Evolutionary conservation across 805 yeast species (phyloP).

Genomic region (Wickerhamia fluorescens): DNA sequence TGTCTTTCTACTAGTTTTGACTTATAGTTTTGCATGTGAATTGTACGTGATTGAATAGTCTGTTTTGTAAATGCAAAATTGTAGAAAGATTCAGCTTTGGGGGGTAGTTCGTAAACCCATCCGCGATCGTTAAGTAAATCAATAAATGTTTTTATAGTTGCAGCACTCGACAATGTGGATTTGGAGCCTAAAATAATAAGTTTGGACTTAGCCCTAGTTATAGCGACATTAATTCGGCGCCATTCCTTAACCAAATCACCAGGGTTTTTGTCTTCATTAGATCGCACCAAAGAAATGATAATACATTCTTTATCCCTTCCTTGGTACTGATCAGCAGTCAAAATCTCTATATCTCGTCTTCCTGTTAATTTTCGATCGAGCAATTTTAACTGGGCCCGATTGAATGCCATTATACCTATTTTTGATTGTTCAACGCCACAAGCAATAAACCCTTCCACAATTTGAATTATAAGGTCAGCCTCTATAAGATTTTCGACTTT

Average conservation of each 20-base stretch:
- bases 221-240: conserved; percentile 90
- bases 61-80: conserved; percentile 11
- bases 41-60: too few relatives aligned
- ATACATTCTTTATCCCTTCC: conserved; percentile 94
- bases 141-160: conserved; percentile 54
- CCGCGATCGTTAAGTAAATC: conserved; percentile 44
- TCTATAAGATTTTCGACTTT: conserved; percentile 70
- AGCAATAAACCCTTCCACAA: conserved; percentile 48
- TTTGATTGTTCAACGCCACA: conserved; percentile 54
- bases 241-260: conserved; percentile 83
- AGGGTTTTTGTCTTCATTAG: conserved; percentile 56
- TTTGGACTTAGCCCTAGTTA: conserved; percentile 84
- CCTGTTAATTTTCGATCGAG: conserved; percentile 26
- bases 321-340: conserved; percentile 94
- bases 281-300: conserved; percentile 81
- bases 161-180: conserved; percentile 47
- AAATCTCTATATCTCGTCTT: conserved; percentile 52
- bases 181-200: conserved; percentile 78
- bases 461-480: conserved; percentile 54
- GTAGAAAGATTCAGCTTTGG: conserved; percentile 33
- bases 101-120: conserved; percentile 61
- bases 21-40: too few relatives aligned
- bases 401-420: conserved; percentile 86
- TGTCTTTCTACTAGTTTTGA: conserved; percentile 12
- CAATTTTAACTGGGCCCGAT: conserved; percentile 60